Base-by-base conservation (phyloP, 805 yeast species). In the Candida bentonensis region DNA sequence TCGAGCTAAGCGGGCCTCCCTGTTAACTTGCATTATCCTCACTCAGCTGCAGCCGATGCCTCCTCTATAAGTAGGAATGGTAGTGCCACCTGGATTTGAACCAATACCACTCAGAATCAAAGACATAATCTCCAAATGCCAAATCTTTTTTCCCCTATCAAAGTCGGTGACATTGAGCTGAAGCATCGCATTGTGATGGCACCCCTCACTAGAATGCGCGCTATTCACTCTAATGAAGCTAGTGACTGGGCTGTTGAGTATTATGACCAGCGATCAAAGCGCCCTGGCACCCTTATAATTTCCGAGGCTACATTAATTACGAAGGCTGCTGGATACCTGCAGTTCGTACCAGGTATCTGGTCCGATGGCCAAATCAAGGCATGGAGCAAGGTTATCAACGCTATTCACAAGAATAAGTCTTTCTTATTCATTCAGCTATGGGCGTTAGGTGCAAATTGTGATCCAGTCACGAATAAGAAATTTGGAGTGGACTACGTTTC, bases 231-330 rank as follows among this genome's bases (percentile, higher is more conserved):
- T 41, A 62, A 60, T 46, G 63, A 64, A 23, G 73, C 79, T 11
- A 61, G 69, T 9, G 75, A 71, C 26, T 63, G 70, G 46, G 63
- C 67, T 43, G 57, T 58, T 13, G 62, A 68, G 46, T 78, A 79
- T 59, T 80, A 79, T 55, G 62, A 54, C 23, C 75, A 76, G 53
- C 67, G 84, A 47, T 69, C 86, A 0, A 54, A 62, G 45, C 58
- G 62, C 44, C 71, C 74, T 13, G 85, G 85, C n/a, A 70, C 83
- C 9, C 59, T 81, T 48, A 46, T 78, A 15, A 67, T 76, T 48
- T 59, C 78, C 13, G 86, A 79, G 57, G 84, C 76, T 9, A 70
- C 81, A 0, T 64, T 65, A 49, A 66, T 70, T 7, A 57, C 70
- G 11, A 53, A 61, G 1, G 45, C 58, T 55, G 65, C 69, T 47